These are phyloP conservation scores for Anthracocystis setariae DNA, from an alignment of 1,284 basidiomycete genomes.

Conservation along the genomic window DNA sequence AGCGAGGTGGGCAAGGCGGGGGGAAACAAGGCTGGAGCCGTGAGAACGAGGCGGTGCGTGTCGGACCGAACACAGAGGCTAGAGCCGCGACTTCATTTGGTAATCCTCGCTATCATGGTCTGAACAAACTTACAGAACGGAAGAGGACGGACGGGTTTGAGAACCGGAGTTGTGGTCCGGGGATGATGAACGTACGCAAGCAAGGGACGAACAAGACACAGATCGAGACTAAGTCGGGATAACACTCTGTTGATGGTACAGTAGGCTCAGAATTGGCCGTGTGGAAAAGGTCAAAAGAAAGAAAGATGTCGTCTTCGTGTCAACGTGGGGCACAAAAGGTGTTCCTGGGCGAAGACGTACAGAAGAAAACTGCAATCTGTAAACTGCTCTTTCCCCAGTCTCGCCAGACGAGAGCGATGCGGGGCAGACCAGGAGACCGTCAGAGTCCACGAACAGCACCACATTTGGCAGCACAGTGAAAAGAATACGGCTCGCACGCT, in stretches of 20 bases:
- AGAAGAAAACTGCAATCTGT: too few species aligned
- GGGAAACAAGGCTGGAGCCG: neutral
- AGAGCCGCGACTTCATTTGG: neutral
- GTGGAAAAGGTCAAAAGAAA: too few species aligned
- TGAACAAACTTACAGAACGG: neutral
- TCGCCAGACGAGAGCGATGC: neutral
- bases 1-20: neutral
- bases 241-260: too few species aligned
- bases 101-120: neutral
- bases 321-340: conserved; percentile 1
- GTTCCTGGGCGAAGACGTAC: too few species aligned
- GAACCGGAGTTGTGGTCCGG: conserved; percentile 14
- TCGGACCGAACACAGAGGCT: conserved; percentile 26
- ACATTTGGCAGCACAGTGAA: too few species aligned
- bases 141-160: neutral
- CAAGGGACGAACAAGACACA: neutral
- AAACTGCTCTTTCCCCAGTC: neutral
- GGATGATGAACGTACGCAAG: neutral
- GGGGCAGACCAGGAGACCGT: neutral
- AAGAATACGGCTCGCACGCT: too few species aligned
- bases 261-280: neutral
- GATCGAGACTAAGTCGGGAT: neutral
- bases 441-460: too few species aligned
- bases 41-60: conserved; percentile 17
- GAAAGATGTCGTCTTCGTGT: neutral